Conservation (phyloP, 176 grass and related monocot species). For the Bothriochloa decipiens region DNA sequence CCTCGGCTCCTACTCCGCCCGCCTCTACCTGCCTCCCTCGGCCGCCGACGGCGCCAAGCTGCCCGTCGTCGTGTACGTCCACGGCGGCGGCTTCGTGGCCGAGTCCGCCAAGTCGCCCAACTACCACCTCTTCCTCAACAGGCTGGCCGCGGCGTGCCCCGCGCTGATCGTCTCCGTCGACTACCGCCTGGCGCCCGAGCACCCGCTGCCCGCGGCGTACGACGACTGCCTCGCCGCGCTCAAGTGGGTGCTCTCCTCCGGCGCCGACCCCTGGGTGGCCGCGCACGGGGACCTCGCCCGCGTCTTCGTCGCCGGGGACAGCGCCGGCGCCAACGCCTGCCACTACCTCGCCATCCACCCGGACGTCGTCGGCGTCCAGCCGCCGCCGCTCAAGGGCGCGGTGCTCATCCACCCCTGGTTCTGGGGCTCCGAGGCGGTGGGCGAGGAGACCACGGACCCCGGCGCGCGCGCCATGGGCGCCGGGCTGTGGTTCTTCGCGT, state of each 20-base stretch:
- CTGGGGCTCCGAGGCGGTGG: constrained; percentile 34
- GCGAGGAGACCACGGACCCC: constrained; percentile 33
- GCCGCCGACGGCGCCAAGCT: neutral
- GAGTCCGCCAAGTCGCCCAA: constrained; percentile 28
- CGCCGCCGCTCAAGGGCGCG: constrained; percentile 25
- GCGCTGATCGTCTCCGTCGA: constrained; percentile 43
- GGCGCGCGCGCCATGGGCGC: constrained; percentile 2
- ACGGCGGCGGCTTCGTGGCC: constrained; percentile 55
- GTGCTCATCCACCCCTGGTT: constrained; percentile 53
- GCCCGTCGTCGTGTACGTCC: constrained; percentile 49
- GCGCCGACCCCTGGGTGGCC: constrained; percentile 40
- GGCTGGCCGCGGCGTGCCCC: constrained; percentile 34
- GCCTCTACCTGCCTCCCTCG: constrained; percentile 46
- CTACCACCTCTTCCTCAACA: constrained; percentile 59
- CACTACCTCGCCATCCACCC: constrained; percentile 44
- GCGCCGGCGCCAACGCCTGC: constrained; percentile 47
- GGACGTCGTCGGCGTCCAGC: neutral
- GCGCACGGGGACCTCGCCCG: constrained; percentile 39
- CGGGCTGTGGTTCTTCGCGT: constrained; percentile 41
- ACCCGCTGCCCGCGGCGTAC: constrained; percentile 55
- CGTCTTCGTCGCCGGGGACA: constrained; percentile 47
- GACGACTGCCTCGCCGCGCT: constrained; percentile 53
- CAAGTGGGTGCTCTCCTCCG: constrained; percentile 29
- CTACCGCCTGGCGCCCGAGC: constrained; percentile 65
- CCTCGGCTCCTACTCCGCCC: constrained; percentile 37